Percentiles rank a stretch among this genome's conserved stretches.
These are phyloP conservation scores for Amanita pseudoporphyria DNA, from an alignment of 768 basidiomycete genomes.

Conservation along the genomic window DNA sequence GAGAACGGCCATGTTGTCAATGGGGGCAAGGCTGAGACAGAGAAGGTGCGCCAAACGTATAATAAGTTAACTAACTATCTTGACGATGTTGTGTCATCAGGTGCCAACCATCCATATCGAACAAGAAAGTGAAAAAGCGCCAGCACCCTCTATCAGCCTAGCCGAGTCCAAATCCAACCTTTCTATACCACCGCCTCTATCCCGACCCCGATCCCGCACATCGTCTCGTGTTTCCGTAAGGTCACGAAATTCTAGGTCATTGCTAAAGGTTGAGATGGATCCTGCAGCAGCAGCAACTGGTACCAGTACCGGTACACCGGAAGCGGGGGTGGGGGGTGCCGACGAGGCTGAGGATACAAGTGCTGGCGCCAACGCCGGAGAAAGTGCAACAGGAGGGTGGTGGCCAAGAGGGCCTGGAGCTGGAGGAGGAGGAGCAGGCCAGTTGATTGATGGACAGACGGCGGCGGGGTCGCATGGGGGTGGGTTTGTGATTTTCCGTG, in stretches of 20 bases:
- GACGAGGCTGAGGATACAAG: background rate
- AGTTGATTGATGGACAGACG: constrained; percentile 1
- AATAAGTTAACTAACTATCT: too few species aligned
- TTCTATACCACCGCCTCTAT: background rate
- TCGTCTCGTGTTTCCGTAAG: background rate
- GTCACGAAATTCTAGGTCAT: background rate
- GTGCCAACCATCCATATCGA: background rate
- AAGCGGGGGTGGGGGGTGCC: background rate
- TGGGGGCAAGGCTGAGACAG: background rate
- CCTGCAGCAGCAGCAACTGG: background rate
- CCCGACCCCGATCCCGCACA: background rate
- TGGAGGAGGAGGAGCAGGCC: too few species aligned
- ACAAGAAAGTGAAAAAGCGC: background rate
- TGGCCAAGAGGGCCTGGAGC: background rate
- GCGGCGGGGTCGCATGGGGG: background rate
- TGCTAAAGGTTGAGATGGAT: background rate
- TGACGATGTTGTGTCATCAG: too few species aligned
- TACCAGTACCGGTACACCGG: too few species aligned
- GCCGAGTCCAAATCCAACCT: background rate
- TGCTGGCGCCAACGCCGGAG: background rate
- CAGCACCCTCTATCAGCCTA: too few species aligned
- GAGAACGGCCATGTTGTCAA: background rate
- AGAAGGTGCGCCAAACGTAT: background rate
- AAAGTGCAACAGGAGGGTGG: background rate
- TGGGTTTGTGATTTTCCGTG: background rate